These are phyloP conservation scores for Amaranthus palmeri DNA, from an alignment of 148 eudicot genomes.

Conservation along the genomic window DNA sequence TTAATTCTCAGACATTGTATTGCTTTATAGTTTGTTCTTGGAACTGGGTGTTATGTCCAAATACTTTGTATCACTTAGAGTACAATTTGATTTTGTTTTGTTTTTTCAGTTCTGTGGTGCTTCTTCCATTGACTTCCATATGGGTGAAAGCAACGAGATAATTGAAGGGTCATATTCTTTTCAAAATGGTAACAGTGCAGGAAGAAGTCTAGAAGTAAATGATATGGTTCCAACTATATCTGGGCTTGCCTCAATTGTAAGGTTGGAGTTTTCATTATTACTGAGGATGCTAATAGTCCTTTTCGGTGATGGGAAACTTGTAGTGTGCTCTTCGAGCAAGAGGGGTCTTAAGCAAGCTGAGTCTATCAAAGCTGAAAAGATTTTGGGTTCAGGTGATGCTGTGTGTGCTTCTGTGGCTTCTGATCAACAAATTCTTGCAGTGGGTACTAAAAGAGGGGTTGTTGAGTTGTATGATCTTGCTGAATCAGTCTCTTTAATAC, in stretches of 20 bases:
- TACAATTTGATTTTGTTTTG: conserved; percentile 7
- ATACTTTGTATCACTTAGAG: not conserved
- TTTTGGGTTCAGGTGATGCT: conserved; percentile 69
- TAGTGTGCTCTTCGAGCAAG: conserved; percentile 75
- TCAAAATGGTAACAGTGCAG: conserved; percentile 55
- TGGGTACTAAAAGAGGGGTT: conserved; percentile 79
- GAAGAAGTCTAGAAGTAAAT: conserved; percentile 34
- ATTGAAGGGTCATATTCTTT: conserved; percentile 26
- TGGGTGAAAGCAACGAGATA: conserved; percentile 37
- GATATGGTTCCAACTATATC: conserved; percentile 31
- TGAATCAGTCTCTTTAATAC: conserved; percentile 62
- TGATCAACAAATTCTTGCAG: conserved; percentile 86
- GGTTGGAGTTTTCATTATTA: conserved; percentile 57
- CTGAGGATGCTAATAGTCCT: conserved; percentile 60
- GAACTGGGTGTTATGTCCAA: not conserved
- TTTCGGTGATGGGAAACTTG: conserved; percentile 67
- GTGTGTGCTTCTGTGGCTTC: conserved; percentile 76
- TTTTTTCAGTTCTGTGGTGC: conserved; percentile 80
- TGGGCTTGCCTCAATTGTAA: conserved; percentile 43
- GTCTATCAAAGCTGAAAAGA: conserved; percentile 63
- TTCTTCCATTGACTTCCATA: conserved; percentile 44
- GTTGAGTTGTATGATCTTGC: conserved; percentile 81
- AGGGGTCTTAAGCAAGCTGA: conserved; percentile 77
- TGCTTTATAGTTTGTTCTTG: not conserved
- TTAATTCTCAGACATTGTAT: not conserved